Percentiles rank a stretch among this genome's conserved stretches.
Conservation (phyloP, 1,139 yeast species). For the Scheffersomyces titani region DNA sequence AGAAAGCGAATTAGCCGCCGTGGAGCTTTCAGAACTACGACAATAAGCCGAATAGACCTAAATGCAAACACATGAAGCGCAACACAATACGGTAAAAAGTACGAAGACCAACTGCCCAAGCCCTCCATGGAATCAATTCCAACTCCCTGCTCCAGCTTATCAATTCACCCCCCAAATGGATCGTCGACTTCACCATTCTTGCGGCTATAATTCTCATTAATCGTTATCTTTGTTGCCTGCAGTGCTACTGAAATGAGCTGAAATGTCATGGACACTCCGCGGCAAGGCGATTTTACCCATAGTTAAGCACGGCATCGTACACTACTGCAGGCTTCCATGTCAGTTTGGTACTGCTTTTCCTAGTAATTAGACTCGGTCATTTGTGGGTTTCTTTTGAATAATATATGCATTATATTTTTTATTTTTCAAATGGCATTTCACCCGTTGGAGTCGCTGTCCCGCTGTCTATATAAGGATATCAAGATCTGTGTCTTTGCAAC, state of each 20-base stretch:
- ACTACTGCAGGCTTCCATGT: background rate
- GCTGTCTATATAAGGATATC: background rate
- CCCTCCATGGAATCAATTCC: background rate
- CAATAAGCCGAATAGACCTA: background rate
- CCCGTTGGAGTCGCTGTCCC: background rate
- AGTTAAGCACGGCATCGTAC: background rate
- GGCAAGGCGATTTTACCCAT: conserved; percentile 1
- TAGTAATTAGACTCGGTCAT: conserved; percentile 9
- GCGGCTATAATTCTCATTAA: background rate
- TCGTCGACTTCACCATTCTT: background rate
- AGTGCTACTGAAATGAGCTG: background rate
- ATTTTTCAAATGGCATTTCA: background rate
- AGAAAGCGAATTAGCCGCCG: background rate
- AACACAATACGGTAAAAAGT: background rate
- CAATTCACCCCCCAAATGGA: background rate
- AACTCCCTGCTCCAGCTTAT: background rate
- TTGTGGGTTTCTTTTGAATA: background rate
- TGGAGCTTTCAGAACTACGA: background rate
- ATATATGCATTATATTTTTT: background rate
- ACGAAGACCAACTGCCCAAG: background rate
- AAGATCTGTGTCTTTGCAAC: background rate
- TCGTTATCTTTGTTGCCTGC: background rate
- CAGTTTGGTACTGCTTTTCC: background rate
- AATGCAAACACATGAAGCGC: background rate
- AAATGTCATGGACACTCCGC: background rate